Percentiles rank a stretch among this genome's conserved stretches.
Conservation (phyloP, 352 stramenopile species). For the Globisporangium perplexum region DNA sequence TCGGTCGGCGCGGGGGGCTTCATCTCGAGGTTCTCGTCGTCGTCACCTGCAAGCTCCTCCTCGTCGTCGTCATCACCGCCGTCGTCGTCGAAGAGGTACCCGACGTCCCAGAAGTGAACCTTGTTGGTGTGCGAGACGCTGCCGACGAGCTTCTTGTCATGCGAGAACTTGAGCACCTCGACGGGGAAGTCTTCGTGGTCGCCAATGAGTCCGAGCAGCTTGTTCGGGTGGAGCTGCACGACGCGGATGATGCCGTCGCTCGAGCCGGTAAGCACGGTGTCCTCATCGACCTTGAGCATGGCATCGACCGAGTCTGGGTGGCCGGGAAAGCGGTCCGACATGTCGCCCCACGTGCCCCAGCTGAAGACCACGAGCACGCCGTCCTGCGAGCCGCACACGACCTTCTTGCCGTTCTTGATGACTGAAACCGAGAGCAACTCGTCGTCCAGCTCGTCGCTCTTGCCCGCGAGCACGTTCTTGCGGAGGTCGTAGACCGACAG, state of each 20-base stretch:
- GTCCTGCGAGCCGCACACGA: conserved; percentile 94
- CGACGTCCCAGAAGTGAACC: conserved; percentile 95
- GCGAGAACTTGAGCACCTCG: conserved; percentile 87
- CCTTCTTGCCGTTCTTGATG: conserved; percentile 90
- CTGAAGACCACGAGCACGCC: conserved; percentile 94
- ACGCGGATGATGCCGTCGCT: conserved; percentile 94
- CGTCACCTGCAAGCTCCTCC: conserved; percentile 43
- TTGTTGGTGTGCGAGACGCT: conserved; percentile 93
- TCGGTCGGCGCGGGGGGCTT: conserved; percentile 18
- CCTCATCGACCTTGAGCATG: conserved; percentile 95
- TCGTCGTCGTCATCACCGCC: conserved; percentile 67
- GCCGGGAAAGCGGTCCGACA: conserved; percentile 93
- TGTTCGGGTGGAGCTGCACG: conserved; percentile 94
- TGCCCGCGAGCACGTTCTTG: conserved; percentile 70
- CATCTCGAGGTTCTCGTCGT: conserved; percentile 26
- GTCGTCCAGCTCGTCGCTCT: conserved; percentile 83
- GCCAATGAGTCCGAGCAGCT: conserved; percentile 94
- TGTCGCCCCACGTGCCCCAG: conserved; percentile 95
- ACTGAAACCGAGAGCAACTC: conserved; percentile 68
- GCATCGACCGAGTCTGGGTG: conserved; percentile 94
- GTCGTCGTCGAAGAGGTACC: conserved; percentile 89
- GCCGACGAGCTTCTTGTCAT: conserved; percentile 87
- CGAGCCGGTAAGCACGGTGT: conserved; percentile 95
- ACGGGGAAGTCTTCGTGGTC: conserved; percentile 95
- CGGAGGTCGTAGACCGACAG: conserved; percentile 91